Base-by-base conservation (phyloP, 2,329 filamentous ascomycete species). In the Meredithiella fracta region DNA sequence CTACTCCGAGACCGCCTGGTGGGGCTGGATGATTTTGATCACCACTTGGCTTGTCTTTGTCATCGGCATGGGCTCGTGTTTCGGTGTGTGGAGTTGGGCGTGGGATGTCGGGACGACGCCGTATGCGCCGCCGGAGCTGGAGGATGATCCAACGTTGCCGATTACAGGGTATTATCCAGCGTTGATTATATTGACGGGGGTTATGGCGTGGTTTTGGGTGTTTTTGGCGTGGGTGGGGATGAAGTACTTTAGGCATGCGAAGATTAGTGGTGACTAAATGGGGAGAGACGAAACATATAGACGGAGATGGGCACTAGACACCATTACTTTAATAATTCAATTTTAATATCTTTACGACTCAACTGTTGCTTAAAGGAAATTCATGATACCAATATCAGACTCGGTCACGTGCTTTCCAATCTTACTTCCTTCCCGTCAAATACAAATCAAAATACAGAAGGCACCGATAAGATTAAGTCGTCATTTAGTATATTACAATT, bases 121-220 rank as follows among this genome's bases (percentile, higher is more conserved):
- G 0, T 95, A 95, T 68, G 91, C 91, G 55, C 91, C 91, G 53
- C 91, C 91, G 2, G 91, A 97, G 70, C 74, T 97, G 47, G 90
- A 96, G 67, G 89, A 97, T 68, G 92, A 98, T 68, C 83, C 86
- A 5, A 97, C 91, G 1, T 69, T 98, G 63, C 92, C 92, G 2
- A 95, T 98, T 64, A 86, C 94, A 9, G 92, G 94, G 8, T 98
- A 98, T 69, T 98, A 98, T 69, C 92, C 92, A 23, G 88, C 90
- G 9, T 72, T 98, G 64, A 86, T 97, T 61, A 92, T 97, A 58
- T 72, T 97, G 62, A 96, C 91, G 2, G 83, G 83, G 51, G 86
- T 98, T 26, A 96, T 98, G 86, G 89, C 90, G 17, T 98, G 92
- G 92, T 88, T 97, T 4, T 98, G 92, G 92, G 92, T 97, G 17